Evolutionary conservation across 2,329 filamentous ascomycete species (phyloP), one percentile per base, ranked within the genome.

Genomic region (Fusarium guadeloupense): DNA sequence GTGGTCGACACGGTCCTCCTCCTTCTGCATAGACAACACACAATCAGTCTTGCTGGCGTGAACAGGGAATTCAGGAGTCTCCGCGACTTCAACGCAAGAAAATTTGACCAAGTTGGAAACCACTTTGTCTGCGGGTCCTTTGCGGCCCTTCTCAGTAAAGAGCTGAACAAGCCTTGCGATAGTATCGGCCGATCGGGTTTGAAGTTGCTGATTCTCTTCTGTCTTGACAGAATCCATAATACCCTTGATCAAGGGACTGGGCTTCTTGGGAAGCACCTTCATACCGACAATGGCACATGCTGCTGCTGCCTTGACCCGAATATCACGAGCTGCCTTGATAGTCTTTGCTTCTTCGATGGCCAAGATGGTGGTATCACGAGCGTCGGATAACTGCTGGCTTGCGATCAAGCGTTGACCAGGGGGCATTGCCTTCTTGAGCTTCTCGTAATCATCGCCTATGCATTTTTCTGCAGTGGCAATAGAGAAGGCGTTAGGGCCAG

Each of bases 181-280:
- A 4, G 93, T 93, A 13, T 85, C 86, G 3, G 93, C 92, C 23
- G 94, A 97, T 20, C 94, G 90, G 67, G 86, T 87, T 74, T 99
- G 95, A 2, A 99, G 81, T 65, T 95, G 91, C 23, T 89, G 77
- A 70, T 96, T 98, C 69, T 97, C 95, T 73, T 99, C 96, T 31
- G 88, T 89, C 77, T 98, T 99, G 71, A 99, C 86, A 70, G 94
- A 98, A 74, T 99, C 95, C 95, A 99, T 99, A 76, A 99, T 91
- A 3, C 89, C 92, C 77, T 97, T 97, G 78, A 99, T 99, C 12
- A 97, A 87, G 16, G 89, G 86, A 59, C 92, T 93, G 9, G 94
- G 93, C 74, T 96, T 98, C 84, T 97, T 98, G 0, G 96, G 94
- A 9, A 97, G 83, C 25, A 90, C 84, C 54, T 88, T 87, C 78